Percentiles rank a stretch among this genome's conserved stretches.
Evolutionary conservation across 148 eudicot genomes (phyloP).

Genomic region (Camellia lanceoleosa): DNA sequence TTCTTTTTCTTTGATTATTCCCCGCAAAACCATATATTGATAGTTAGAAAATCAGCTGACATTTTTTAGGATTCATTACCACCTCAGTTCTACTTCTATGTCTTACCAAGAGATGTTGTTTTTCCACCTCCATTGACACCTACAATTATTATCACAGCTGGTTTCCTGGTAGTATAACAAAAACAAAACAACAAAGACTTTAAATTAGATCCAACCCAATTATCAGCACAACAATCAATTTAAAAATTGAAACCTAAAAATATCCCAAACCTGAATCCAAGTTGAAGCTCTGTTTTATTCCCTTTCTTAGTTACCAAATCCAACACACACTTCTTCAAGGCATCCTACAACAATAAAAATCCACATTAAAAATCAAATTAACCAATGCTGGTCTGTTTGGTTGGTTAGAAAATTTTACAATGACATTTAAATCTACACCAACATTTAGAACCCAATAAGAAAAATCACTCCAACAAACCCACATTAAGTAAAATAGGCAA

Average conservation of each 20-base stretch:
- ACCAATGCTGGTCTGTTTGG: background rate
- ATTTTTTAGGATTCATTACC: background rate
- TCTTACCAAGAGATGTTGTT: constrained; percentile 95
- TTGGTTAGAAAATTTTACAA: background rate
- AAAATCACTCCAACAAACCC: background rate
- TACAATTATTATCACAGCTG: constrained; percentile 91
- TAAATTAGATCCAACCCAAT: background rate
- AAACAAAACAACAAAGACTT: background rate
- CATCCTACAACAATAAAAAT: constrained; percentile 49
- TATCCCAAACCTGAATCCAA: constrained; percentile 76
- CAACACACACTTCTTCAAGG: constrained; percentile 76
- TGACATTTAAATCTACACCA: background rate
- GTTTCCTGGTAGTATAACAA: constrained; percentile 59
- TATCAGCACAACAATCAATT: constrained; percentile 14
- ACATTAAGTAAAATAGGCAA: background rate
- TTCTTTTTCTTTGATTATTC: background rate
- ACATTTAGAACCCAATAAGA: too few relatives aligned
- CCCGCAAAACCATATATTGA: too few relatives aligned
- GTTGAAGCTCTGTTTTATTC: constrained; percentile 74
- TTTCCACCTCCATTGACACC: constrained; percentile 99
- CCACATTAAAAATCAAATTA: background rate
- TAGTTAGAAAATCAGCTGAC: background rate
- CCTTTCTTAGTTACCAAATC: constrained; percentile 71
- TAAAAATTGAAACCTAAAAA: constrained; percentile 1
- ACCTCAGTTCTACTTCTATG: background rate